phyloP scores from a whole-genome alignment of 345 rosid genomes.

The Nasturtium officinale region DNA sequence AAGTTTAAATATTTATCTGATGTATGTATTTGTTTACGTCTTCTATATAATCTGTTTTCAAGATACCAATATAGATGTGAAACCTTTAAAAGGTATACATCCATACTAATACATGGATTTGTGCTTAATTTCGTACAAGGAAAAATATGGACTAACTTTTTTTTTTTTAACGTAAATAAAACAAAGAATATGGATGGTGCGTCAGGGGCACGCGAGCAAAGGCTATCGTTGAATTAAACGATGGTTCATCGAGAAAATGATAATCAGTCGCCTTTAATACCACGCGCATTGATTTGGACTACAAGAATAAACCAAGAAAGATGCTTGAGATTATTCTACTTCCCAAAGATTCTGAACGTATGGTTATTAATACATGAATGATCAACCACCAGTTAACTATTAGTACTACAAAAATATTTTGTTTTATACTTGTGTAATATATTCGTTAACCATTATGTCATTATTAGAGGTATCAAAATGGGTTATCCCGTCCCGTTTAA shows the following conservation, averaged over 20 bases:
- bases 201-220: constrained; percentile 24
- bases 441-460: too few species aligned
- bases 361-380: too few species aligned
- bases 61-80: neutral
- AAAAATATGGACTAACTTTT: neutral
- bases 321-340: constrained; percentile 26
- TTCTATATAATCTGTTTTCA: too few species aligned
- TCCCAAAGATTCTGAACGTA: constrained; percentile 10
- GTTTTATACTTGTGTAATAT: too few species aligned
- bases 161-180: neutral
- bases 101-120: too few species aligned
- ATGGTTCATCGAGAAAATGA: constrained; percentile 21
- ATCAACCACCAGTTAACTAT: too few species aligned
- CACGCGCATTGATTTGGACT: constrained; percentile 19
- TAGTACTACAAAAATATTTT: too few species aligned
- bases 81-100: too few species aligned
- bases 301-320: neutral
- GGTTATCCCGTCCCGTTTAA: too few species aligned
- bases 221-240: constrained; percentile 17
- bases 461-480: too few species aligned
- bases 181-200: constrained; percentile 22
- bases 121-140: too few species aligned
- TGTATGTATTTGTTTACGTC: neutral
- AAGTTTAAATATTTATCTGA: too few species aligned
- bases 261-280: constrained; percentile 1